phyloP scores from a whole-genome alignment of 805 yeast genomes.

The Zygoascus biomembranicola region DNA sequence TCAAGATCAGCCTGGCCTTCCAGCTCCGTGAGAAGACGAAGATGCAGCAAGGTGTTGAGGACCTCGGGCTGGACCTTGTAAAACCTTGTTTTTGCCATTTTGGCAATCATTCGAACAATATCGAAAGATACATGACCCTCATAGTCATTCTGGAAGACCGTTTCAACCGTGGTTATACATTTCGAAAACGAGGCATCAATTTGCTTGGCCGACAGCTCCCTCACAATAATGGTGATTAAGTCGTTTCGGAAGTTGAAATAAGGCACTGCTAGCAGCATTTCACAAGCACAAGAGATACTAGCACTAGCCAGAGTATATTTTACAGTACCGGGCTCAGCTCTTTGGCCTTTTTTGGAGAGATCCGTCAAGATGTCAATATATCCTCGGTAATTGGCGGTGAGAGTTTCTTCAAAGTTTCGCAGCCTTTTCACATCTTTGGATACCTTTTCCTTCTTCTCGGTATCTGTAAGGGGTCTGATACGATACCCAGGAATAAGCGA shows the following conservation, averaged over 20 bases:
- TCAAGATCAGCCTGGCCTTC: conserved; percentile 29
- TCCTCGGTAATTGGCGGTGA: conserved; percentile 59
- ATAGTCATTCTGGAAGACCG: conserved; percentile 65
- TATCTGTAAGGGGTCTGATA: conserved; percentile 73
- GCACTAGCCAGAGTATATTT: conserved; percentile 21
- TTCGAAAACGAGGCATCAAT: conserved; percentile 43
- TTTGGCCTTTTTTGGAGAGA: conserved; percentile 33
- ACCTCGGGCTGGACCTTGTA: conserved; percentile 81
- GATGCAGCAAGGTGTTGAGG: conserved; percentile 59
- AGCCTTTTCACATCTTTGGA: conserved; percentile 71
- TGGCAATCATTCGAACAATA: conserved; percentile 55
- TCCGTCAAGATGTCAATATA: conserved; percentile 52
- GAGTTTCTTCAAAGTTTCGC: conserved; percentile 72
- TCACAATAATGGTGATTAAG: conserved; percentile 54
- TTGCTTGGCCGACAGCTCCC: conserved; percentile 51
- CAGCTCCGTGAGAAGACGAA: conserved; percentile 36
- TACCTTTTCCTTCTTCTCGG: conserved; percentile 75
- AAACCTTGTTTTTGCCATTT: conserved; percentile 63
- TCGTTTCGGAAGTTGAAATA: conserved; percentile 81
- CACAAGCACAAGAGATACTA: conserved; percentile 74
- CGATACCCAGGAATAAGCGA: conserved; percentile 81
- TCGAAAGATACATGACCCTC: conserved; percentile 79
- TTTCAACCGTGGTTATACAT: conserved; percentile 59
- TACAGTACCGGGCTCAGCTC: conserved; percentile 15
- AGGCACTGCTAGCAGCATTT: conserved; percentile 56